Evolutionary conservation across 2,329 filamentous ascomycete species (phyloP).

Genomic region (Hypoxylon sp.): DNA sequence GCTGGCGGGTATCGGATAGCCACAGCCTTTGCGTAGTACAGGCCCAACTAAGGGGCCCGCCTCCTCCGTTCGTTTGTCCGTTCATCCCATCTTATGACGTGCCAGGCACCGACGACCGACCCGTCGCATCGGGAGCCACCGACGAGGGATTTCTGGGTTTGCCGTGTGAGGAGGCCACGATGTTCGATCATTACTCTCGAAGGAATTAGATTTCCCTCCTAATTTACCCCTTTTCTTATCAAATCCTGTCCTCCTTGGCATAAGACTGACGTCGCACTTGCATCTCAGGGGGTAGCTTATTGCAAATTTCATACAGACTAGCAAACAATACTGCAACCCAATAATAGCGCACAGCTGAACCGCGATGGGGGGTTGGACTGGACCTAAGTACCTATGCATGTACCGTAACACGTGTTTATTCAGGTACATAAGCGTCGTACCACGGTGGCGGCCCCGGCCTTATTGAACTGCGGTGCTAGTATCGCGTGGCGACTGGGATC

Average conservation of each 20-base stretch:
- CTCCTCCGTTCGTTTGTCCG: slow-evolving; percentile 2
- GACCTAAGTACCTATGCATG: slow-evolving; percentile 31
- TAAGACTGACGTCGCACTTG: slow-evolving; percentile 29
- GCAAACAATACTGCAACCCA: slow-evolving; percentile 30
- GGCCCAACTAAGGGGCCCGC: slow-evolving; percentile 7
- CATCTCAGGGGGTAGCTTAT: slow-evolving; percentile 12
- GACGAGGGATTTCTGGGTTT: slow-evolving; percentile 3
- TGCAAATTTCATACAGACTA: slow-evolving; percentile 2
- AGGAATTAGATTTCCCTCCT: slow-evolving; percentile 1
- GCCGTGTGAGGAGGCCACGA: slow-evolving; percentile 1
- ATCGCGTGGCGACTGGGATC: slow-evolving; percentile 34
- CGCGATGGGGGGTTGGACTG: slow-evolving; percentile 22
- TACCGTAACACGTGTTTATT: slow-evolving; percentile 34
- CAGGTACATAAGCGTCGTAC: slow-evolving; percentile 24
- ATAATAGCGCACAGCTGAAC: slow-evolving; percentile 35
- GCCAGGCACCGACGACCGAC: slow-evolving; percentile 21
- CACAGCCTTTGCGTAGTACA: slow-evolving; percentile 34
- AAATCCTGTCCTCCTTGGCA: slow-evolving; percentile 26
- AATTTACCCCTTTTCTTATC: slow-evolving; percentile 13
- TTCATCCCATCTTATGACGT: slow-evolving; percentile 21
- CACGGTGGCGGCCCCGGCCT: slow-evolving; percentile 26
- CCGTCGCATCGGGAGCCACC: slow-evolving; percentile 20
- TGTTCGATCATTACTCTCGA: background rate
- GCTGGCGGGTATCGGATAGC: slow-evolving; percentile 33
- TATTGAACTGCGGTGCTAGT: slow-evolving; percentile 15